Conservation (phyloP, 2,329 filamentous ascomycete genomes). For the Apiospora phragmitis region DNA sequence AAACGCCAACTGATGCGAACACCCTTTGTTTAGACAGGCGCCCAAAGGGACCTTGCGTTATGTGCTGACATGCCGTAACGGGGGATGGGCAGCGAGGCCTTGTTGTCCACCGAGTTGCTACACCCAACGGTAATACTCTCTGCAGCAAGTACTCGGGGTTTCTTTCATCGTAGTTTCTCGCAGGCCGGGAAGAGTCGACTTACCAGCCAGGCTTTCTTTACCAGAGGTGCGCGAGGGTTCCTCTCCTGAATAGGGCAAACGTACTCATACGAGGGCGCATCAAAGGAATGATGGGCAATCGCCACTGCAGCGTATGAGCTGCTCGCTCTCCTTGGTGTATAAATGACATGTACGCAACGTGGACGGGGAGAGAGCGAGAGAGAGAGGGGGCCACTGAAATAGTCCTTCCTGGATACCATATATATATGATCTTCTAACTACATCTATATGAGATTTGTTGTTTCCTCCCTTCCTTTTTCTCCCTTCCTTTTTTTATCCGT, state of each 20-base stretch:
- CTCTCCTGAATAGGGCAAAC: not conserved
- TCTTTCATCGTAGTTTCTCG: not conserved
- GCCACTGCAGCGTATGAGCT: not conserved
- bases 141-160: not conserved
- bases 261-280: not conserved
- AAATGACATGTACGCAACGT: not conserved
- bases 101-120: not conserved
- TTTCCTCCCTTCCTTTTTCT: not conserved
- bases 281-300: not conserved
- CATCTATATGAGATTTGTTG: not conserved
- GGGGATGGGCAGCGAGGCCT: not conserved
- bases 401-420: not conserved
- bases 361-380: too few relatives aligned
- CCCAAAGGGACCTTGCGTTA: not conserved
- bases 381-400: too few relatives aligned
- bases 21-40: not conserved
- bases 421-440: not conserved
- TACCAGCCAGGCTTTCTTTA: not conserved
- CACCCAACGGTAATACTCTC: not conserved
- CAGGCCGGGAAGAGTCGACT: not conserved
- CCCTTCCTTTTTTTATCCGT: not conserved
- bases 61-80: not conserved
- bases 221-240: not conserved
- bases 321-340: not conserved
- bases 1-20: not conserved